Conservation (phyloP, 2,329 filamentous ascomycete species). For the Colletotrichum sp. region DNA sequence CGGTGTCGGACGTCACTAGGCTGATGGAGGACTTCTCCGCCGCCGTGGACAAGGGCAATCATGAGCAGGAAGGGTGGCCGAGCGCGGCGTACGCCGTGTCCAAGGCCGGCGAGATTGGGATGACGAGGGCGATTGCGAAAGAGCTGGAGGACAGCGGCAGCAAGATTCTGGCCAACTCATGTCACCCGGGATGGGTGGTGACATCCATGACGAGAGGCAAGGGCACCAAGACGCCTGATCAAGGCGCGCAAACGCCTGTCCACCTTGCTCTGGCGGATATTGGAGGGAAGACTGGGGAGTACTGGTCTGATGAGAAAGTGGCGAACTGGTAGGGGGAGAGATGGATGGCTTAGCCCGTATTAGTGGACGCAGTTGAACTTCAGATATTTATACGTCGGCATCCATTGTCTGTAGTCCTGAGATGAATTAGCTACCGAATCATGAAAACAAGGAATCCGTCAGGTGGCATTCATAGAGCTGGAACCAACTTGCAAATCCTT, state of each 20-base stretch:
- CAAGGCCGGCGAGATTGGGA: slow-evolving; percentile 48
- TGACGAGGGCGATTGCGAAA: slow-evolving; percentile 40
- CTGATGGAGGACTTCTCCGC: slow-evolving; percentile 54
- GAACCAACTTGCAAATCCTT: background rate
- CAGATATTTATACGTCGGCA: background rate
- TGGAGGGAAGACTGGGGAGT: slow-evolving; percentile 35
- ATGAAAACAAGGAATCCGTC: background rate
- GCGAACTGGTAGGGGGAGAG: slow-evolving; percentile 32
- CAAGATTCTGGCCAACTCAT: slow-evolving; percentile 38
- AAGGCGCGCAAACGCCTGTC: slow-evolving; percentile 49
- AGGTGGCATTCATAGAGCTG: background rate
- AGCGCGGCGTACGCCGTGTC: slow-evolving; percentile 53
- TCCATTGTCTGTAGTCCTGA: rapidly evolving
- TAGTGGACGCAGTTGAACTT: background rate
- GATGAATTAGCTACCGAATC: background rate
- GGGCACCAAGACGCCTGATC: slow-evolving; percentile 42
- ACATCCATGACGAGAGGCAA: slow-evolving; percentile 51
- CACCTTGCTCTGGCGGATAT: slow-evolving; percentile 45
- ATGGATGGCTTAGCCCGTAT: background rate
- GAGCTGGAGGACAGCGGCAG: slow-evolving; percentile 31
- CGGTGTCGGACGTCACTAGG: slow-evolving; percentile 46
- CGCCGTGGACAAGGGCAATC: slow-evolving; percentile 48
- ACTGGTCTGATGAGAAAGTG: slow-evolving; percentile 42
- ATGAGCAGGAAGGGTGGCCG: slow-evolving; percentile 53
- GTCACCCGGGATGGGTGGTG: slow-evolving; percentile 48